A percentile compares a stretch with the other conserved stretches of the same genome.
Conservation (phyloP, 331 rosid species). For the Malus hybrid region DNA sequence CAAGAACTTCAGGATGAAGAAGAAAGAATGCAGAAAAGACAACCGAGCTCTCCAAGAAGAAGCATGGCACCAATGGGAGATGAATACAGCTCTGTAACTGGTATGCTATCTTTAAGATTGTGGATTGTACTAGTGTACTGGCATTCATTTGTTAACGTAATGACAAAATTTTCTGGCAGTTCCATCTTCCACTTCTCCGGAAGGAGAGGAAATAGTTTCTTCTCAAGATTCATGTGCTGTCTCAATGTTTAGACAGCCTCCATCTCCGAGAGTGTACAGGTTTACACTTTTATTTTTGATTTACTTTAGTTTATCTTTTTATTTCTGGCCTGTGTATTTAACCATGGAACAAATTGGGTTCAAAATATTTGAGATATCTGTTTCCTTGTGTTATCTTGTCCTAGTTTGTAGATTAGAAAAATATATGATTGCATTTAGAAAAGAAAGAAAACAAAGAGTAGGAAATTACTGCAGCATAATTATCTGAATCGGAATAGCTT, state of each 20-base stretch:
- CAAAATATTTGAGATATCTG: not conserved
- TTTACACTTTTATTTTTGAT: not conserved
- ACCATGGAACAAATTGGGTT: not conserved
- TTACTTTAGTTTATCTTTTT: not conserved
- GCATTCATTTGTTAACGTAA: not conserved
- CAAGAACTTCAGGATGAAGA: slow-evolving; percentile 89
- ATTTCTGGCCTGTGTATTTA: not conserved
- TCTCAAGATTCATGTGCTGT: slow-evolving; percentile 58
- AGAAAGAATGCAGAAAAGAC: slow-evolving; percentile 77
- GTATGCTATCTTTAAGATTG: slow-evolving; percentile 29
- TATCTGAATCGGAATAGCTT: not conserved
- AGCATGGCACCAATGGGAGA: slow-evolving; percentile 37
- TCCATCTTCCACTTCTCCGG: slow-evolving; percentile 49
- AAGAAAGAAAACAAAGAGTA: not conserved
- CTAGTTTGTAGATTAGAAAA: not conserved
- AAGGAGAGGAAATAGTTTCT: slow-evolving; percentile 60
- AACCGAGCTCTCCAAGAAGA: slow-evolving; percentile 38
- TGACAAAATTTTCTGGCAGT: slow-evolving; percentile 20
- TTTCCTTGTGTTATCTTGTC: not conserved
- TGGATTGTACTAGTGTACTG: slow-evolving; percentile 2
- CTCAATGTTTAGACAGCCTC: slow-evolving; percentile 39
- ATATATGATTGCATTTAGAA: not conserved
- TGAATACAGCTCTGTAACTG: slow-evolving; percentile 57
- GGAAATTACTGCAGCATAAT: not conserved
- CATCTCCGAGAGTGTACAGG: slow-evolving; percentile 41